These are phyloP conservation scores for Rhizopus arrhizus DNA, from an alignment of 371 early-diverging fungal genomes.

Conservation along the genomic window DNA sequence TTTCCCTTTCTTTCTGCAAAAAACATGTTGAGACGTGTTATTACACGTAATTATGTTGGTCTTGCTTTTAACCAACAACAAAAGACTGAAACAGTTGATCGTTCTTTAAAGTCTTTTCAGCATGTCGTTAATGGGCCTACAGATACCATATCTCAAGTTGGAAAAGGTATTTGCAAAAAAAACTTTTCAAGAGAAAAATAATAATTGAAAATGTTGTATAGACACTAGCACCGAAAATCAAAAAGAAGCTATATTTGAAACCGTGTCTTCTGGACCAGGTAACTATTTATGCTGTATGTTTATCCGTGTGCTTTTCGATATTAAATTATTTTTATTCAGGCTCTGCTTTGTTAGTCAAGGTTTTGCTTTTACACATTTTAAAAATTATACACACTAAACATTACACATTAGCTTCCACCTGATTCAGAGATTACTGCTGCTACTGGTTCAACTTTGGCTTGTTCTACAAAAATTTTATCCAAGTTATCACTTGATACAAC, in stretches of 20 bases:
- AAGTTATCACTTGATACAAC: conserved; percentile 57
- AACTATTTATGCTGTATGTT: conserved; percentile 8
- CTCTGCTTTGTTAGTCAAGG: conserved; percentile 50
- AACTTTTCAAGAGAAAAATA: not conserved
- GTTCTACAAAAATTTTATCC: conserved; percentile 57
- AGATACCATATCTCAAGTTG: conserved; percentile 27
- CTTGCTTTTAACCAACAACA: conserved; percentile 29
- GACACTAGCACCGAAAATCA: conserved; percentile 50
- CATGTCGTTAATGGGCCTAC: conserved; percentile 20
- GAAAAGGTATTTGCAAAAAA: conserved; percentile 18
- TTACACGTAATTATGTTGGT: conserved; percentile 29
- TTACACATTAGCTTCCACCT: conserved; percentile 49
- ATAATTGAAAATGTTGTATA: conserved; percentile 11
- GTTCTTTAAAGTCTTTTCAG: conserved; percentile 32
- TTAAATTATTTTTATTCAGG: conserved; percentile 23
- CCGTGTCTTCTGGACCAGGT: conserved; percentile 62
- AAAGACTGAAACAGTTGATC: conserved; percentile 24
- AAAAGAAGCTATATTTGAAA: conserved; percentile 63
- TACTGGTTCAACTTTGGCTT: conserved; percentile 65
- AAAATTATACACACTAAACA: not conserved
- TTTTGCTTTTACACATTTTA: conserved; percentile 34
- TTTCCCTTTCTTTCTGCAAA: not conserved
- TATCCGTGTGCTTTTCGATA: conserved; percentile 1
- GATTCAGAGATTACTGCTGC: conserved; percentile 64
- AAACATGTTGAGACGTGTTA: conserved; percentile 28